phyloP scores from a whole-genome alignment of 2,329 filamentous ascomycete species.

The Cladosporium sphaerospermum region DNA sequence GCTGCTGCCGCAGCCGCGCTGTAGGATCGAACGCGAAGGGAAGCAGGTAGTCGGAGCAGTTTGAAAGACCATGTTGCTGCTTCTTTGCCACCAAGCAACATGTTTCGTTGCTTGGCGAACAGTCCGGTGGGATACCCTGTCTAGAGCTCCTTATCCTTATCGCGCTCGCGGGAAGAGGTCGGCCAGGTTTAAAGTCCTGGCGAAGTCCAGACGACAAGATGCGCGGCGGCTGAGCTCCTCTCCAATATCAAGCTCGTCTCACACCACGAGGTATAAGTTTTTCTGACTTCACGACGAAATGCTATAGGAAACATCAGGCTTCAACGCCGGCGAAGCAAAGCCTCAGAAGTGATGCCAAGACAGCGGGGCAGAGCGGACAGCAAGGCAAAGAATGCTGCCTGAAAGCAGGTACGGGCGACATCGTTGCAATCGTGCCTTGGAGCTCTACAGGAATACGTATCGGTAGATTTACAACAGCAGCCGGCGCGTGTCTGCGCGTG shows the following conservation, averaged over 20 bases:
- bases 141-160: no score
- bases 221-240: no score
- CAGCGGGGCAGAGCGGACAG: not conserved
- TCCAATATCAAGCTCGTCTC: no score
- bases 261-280: no score
- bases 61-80: not conserved
- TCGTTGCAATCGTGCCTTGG: no score
- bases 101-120: not conserved
- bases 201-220: no score
- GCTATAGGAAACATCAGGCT: not conserved
- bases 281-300: no score
- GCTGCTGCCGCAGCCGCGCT: not conserved
- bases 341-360: not conserved
- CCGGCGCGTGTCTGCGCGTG: no score
- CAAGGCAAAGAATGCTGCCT: not conserved
- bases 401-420: not conserved
- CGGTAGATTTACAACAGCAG: no score
- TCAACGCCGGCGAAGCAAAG: not conserved
- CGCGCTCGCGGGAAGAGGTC: no score
- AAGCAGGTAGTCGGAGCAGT: slow-evolving; percentile 2
- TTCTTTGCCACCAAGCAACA: not conserved
- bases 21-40: not conserved
- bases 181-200: no score
- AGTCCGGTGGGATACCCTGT: not conserved
- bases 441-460: no score